Base-by-base conservation (phyloP, 768 basidiomycete species). In the Rhodotorula diobovata region DNA sequence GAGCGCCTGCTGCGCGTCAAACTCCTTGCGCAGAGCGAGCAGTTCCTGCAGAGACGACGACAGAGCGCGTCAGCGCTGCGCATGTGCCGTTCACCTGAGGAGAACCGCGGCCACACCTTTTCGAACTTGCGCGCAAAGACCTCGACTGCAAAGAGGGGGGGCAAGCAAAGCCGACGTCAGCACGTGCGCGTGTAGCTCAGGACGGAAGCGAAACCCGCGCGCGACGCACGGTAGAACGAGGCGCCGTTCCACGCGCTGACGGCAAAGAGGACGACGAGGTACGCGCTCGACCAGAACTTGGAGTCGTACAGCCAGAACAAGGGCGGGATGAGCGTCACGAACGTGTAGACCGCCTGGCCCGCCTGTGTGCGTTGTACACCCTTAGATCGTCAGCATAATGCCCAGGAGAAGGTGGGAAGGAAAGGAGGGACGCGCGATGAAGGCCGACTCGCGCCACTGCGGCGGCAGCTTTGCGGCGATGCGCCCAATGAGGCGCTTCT, bases 161-260 rank as follows among this genome's bases (percentile, higher is more conserved):
- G 12, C 1, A 10, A 25, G 30, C 21, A 37, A 57, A 45, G 41
- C 14, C 53, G 28, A 41, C 18, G 43, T 18, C 35, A 51, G 57
- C 34, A 10, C 57, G 14, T 10, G 30, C 7, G 39, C 15, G 25
- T n/a, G n/a, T n/a, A n/a, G n/a, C n/a, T n/a, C n/a, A n/a, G n/a
- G n/a, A n/a, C n/a, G 55, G 28, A 41, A 21, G 4, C 41, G 66
- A 54, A 18, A 28, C n/a, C 7, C 6, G 9, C 21, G 41, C 1
- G 25, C 28, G 34, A 35, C 70, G 67, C 32, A 65, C 70, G 48
- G 66, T 74, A 74, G 67, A 74, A 75, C 1, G 56, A 60, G 2
- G 66, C 93, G 18, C 94, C 94, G 78, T 97, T 98, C 93, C 93
- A 98, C 0, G 90, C 92, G 69, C 90, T 90, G 56, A 93, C 90